These are phyloP conservation scores for Heracleum sosnowskyi DNA, from an alignment of 129 eudicot genomes.

Conservation along the genomic window DNA sequence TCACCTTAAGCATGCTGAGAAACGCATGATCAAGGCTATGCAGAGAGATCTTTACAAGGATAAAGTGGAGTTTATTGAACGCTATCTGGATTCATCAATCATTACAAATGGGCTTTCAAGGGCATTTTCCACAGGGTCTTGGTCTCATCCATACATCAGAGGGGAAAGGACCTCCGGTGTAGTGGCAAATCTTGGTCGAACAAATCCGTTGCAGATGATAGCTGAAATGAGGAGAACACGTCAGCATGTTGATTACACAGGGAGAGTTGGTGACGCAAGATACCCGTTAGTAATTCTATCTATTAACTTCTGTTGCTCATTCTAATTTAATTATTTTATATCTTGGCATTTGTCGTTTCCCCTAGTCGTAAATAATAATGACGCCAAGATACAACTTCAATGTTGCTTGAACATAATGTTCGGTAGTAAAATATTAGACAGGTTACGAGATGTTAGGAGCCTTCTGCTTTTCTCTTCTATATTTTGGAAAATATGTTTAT, in stretches of 20 bases:
- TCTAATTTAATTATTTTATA: not conserved
- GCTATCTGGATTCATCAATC: constrained; percentile 78
- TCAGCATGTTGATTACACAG: constrained; percentile 77
- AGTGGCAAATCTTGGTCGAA: constrained; percentile 77
- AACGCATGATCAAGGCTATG: constrained; percentile 67
- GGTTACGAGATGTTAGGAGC: not conserved
- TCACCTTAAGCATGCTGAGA: constrained; percentile 73
- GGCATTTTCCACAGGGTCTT: constrained; percentile 88
- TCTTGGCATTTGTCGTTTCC: not conserved
- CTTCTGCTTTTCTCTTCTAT: not conserved
- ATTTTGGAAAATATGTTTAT: not conserved
- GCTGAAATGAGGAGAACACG: constrained; percentile 91
- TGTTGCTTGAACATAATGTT: not conserved
- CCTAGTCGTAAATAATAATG: not conserved
- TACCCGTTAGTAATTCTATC: constrained; percentile 65
- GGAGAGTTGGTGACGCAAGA: constrained; percentile 91
- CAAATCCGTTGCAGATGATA: constrained; percentile 74
- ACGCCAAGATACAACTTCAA: not conserved
- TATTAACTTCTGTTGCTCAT: not conserved
- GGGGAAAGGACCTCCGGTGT: constrained; percentile 80
- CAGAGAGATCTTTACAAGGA: constrained; percentile 81
- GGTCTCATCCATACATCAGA: constrained; percentile 78
- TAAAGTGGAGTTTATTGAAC: constrained; percentile 44
- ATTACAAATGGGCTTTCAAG: constrained; percentile 84
- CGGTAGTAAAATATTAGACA: not conserved